Percentiles rank a stretch among this genome's conserved stretches.
Evolutionary conservation across 2,329 filamentous ascomycete species (phyloP).

Genomic region (Mycocentrospora acerina): DNA sequence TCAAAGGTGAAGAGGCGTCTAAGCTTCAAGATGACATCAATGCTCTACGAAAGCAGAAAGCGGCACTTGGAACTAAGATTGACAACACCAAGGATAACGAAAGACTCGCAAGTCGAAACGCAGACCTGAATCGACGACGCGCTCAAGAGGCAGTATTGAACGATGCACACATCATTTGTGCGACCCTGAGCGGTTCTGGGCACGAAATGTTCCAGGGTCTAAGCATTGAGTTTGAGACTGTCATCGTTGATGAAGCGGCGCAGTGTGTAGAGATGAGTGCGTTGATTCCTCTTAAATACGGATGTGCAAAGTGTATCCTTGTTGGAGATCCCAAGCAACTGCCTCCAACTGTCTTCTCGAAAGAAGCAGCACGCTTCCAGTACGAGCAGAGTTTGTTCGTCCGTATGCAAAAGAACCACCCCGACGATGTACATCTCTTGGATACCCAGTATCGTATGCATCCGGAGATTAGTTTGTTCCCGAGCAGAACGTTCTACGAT

Average conservation of each 20-base stretch:
- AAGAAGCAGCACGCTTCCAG: conserved; percentile 86
- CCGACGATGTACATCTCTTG: conserved; percentile 85
- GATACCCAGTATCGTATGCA: conserved; percentile 99
- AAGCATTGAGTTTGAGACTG: conserved; percentile 95
- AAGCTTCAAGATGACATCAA: conserved; percentile 76
- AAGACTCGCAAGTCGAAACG: conserved; percentile 77
- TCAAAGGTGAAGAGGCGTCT: conserved; percentile 62
- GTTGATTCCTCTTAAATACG: conserved; percentile 95
- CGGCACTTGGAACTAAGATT: conserved; percentile 75
- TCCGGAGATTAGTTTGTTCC: conserved; percentile 90
- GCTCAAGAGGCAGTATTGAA: conserved; percentile 91
- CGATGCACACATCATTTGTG: conserved; percentile 87
- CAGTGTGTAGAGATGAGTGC: conserved; percentile 98
- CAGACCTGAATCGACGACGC: conserved; percentile 78
- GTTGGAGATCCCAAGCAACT: conserved; percentile 98
- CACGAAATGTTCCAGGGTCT: conserved; percentile 97
- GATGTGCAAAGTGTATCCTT: conserved; percentile 92
- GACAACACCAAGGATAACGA: conserved; percentile 86
- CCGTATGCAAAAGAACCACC: conserved; percentile 92
- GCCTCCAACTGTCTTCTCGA: conserved; percentile 91
- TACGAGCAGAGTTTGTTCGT: conserved; percentile 99
- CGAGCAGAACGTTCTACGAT: conserved; percentile 90
- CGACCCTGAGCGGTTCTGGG: conserved; percentile 90
- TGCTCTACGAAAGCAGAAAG: conserved; percentile 73
- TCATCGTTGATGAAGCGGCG: conserved; percentile 96